A percentile compares a stretch with the other conserved stretches of the same genome.
Conservation (phyloP, 202 grass and related monocot species). For the Musa balbisiana region DNA sequence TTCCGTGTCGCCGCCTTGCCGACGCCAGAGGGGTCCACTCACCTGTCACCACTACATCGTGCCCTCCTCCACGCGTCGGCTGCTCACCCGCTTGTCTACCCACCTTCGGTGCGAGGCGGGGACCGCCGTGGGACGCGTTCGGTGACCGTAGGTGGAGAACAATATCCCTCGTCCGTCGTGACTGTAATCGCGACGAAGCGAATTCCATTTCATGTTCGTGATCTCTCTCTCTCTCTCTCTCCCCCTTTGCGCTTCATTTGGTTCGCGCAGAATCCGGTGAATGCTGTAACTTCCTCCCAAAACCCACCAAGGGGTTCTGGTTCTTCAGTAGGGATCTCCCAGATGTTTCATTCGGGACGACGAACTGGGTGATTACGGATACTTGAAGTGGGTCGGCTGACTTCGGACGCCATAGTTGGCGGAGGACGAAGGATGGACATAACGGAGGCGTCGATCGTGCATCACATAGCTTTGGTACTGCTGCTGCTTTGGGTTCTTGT, state of each 20-base stretch:
- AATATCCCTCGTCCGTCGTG: too few relatives aligned
- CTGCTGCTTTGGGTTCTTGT: slow-evolving; percentile 6
- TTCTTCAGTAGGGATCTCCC: too few relatives aligned
- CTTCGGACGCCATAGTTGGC: not conserved
- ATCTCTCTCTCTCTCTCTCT: not conserved
- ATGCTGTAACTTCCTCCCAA: too few relatives aligned
- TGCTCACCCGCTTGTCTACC: too few relatives aligned
- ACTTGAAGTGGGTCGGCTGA: not conserved
- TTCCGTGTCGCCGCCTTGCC: not conserved
- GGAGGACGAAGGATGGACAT: slow-evolving; percentile 4
- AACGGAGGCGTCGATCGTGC: slow-evolving; percentile 23
- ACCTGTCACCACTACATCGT: not conserved
- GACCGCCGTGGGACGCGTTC: too few relatives aligned
- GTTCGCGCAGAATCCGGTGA: not conserved
- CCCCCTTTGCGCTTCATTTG: not conserved
- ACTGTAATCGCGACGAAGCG: too few relatives aligned
- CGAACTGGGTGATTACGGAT: not conserved
- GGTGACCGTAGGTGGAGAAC: too few relatives aligned
- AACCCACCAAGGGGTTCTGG: too few relatives aligned
- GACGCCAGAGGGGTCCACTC: not conserved
- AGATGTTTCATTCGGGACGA: not conserved
- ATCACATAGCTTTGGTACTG: slow-evolving; percentile 17
- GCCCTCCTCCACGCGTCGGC: too few relatives aligned
- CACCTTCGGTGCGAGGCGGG: too few relatives aligned
- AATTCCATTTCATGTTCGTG: too few relatives aligned